phyloP scores from a whole-genome alignment of 202 grass and related monocot genomes.

The Panicum virgatum region DNA sequence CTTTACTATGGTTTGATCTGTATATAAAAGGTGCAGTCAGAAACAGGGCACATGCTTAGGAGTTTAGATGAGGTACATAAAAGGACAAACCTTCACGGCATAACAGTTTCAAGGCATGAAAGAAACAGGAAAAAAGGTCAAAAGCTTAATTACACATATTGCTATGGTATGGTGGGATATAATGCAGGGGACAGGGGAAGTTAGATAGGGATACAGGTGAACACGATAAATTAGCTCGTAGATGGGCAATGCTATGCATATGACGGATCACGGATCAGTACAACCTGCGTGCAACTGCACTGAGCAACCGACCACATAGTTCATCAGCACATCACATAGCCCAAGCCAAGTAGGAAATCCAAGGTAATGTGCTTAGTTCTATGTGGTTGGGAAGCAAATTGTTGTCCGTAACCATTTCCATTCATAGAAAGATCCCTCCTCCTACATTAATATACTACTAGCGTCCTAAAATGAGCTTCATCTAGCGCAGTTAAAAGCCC shows the following conservation, averaged over 20 bases:
- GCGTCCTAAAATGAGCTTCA: neutral
- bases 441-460: neutral
- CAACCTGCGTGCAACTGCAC: neutral
- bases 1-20: neutral
- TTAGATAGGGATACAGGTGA: neutral
- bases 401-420: neutral
- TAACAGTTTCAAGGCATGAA: neutral
- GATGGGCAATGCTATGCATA: neutral
- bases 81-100: neutral
- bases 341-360: neutral
- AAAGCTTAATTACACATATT: neutral
- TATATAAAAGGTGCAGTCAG: neutral
- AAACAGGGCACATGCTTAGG: neutral
- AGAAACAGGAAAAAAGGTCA: neutral
- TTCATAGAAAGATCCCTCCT: neutral
- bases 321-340: neutral
- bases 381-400: neutral
- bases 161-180: neutral
- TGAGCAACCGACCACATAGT: too few relatives aligned
- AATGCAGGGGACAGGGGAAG: neutral
- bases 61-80: neutral
- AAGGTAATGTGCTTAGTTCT: neutral
- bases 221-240: neutral
- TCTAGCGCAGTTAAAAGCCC: neutral
- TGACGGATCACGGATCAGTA: neutral